Conservation (phyloP, 306 rosid species). For the Pterocarpus santalinus region DNA sequence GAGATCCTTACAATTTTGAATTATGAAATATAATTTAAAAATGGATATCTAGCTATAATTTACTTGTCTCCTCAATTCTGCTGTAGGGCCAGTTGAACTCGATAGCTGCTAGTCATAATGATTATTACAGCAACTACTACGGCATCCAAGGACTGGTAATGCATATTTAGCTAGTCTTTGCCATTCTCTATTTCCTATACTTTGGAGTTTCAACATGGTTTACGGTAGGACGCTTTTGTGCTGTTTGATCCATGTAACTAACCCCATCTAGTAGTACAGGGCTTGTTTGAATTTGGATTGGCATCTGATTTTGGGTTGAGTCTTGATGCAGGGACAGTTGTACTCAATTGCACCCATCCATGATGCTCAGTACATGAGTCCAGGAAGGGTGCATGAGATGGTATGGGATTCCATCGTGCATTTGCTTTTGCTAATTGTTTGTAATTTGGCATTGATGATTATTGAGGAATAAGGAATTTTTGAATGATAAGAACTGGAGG, state of each 20-base stretch:
- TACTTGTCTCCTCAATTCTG: too few relatives aligned
- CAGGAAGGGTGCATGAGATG: slow-evolving; percentile 57
- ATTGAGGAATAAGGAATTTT: too few relatives aligned
- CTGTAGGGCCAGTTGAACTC: too few relatives aligned
- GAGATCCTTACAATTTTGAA: too few relatives aligned
- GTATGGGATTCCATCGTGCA: slow-evolving; percentile 45
- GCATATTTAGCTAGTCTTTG: not conserved
- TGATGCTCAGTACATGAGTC: slow-evolving; percentile 45
- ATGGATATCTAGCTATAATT: too few relatives aligned
- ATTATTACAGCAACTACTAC: slow-evolving; percentile 66
- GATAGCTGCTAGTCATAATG: too few relatives aligned
- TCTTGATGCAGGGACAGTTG: slow-evolving; percentile 54
- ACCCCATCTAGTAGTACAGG: too few relatives aligned
- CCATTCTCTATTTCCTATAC: not conserved
- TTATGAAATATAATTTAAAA: too few relatives aligned
- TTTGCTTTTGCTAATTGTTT: not conserved
- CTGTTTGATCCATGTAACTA: too few relatives aligned
- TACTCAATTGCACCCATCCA: slow-evolving; percentile 56
- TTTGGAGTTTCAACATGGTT: not conserved
- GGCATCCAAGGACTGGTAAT: slow-evolving; percentile 72
- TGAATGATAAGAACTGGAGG: not conserved
- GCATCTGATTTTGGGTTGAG: slow-evolving; percentile 24
- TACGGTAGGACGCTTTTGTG: too few relatives aligned
- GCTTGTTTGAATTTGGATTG: not conserved
- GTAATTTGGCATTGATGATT: not conserved